phyloP scores from a whole-genome alignment of 495 filamentous ascomycete species.

The Extremus antarcticus region DNA sequence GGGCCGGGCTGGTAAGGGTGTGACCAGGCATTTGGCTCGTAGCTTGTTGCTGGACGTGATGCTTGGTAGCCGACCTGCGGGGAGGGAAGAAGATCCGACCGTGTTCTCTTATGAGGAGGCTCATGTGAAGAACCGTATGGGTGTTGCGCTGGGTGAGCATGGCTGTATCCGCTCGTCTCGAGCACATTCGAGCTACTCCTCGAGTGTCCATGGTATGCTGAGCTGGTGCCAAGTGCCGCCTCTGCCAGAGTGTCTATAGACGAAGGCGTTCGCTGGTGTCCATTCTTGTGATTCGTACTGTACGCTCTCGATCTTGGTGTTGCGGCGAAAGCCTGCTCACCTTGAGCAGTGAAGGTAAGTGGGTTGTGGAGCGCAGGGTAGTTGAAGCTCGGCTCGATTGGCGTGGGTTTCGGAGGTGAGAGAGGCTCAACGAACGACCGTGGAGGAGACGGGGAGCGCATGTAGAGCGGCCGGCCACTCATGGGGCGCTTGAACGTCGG shows the following conservation, averaged over 20 bases:
- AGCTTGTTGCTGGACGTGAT: slow-evolving; percentile 37
- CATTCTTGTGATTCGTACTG: slow-evolving; percentile 1
- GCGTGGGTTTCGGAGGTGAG: slow-evolving; percentile 19
- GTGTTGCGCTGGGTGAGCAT: slow-evolving; percentile 9
- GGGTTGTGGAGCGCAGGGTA: slow-evolving; percentile 13
- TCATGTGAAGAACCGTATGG: slow-evolving; percentile 29
- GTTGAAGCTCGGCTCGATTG: slow-evolving; percentile 18
- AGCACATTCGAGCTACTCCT: slow-evolving; percentile 10
- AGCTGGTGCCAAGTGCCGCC: slow-evolving; percentile 25
- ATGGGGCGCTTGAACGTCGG: slow-evolving; percentile 10
- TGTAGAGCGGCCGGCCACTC: slow-evolving; percentile 5
- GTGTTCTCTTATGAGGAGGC: slow-evolving; percentile 49
- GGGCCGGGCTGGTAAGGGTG: slow-evolving; percentile 13
- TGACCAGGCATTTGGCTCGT: slow-evolving; percentile 19
- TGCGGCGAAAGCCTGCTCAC: not conserved
- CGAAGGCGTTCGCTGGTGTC: slow-evolving; percentile 18
- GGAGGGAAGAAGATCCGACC: slow-evolving; percentile 47
- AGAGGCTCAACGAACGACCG: slow-evolving; percentile 26
- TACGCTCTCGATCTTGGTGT: slow-evolving; percentile 2
- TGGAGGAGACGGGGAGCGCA: slow-evolving; percentile 28
- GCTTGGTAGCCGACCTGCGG: slow-evolving; percentile 32
- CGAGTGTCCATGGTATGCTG: slow-evolving; percentile 6
- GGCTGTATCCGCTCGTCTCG: slow-evolving; percentile 7
- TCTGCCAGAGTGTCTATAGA: slow-evolving; percentile 30
- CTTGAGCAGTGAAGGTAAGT: not conserved